A percentile compares a stretch with the other conserved stretches of the same genome.
phyloP scores from a whole-genome alignment of 345 rosid species.

The Rhizophora mangle region DNA sequence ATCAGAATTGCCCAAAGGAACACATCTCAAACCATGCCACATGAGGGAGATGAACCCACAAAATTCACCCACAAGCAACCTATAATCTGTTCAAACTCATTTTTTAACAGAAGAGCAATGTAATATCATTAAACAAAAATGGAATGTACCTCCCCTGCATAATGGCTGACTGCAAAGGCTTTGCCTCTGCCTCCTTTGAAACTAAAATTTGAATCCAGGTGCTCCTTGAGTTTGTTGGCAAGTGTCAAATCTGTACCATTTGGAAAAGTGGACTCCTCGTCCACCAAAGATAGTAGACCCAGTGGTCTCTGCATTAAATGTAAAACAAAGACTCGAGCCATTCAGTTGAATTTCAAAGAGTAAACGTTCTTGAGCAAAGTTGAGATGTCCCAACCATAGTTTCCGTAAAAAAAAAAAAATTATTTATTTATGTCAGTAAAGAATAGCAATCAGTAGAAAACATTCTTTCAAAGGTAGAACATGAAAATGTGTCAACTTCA shows the following conservation, averaged over 20 bases:
- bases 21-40: too few relatives aligned
- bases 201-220: slow-evolving; percentile 64
- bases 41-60: too few relatives aligned
- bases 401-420: not conserved
- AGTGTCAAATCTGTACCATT: slow-evolving; percentile 93
- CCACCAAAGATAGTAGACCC: slow-evolving; percentile 83
- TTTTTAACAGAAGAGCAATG: not conserved
- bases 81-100: not conserved
- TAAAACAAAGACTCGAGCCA: not conserved
- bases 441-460: not conserved
- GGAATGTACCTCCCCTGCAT: slow-evolving; percentile 86
- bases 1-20: too few relatives aligned
- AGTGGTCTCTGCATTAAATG: slow-evolving; percentile 73
- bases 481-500: not conserved
- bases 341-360: not conserved
- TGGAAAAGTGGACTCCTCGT: slow-evolving; percentile 97
- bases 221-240: slow-evolving; percentile 93
- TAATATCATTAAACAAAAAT: not conserved
- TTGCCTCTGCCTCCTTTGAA: slow-evolving; percentile 82
- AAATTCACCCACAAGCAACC: too few relatives aligned
- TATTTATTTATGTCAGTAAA: not conserved
- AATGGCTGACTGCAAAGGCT: slow-evolving; percentile 78
- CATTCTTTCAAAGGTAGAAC: not conserved
- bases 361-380: not conserved
- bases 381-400: not conserved